Percentiles rank a stretch among this genome's conserved stretches.
These are phyloP conservation scores for Marasmius sp. DNA, from an alignment of 1,284 basidiomycete species.

Conservation along the genomic window DNA sequence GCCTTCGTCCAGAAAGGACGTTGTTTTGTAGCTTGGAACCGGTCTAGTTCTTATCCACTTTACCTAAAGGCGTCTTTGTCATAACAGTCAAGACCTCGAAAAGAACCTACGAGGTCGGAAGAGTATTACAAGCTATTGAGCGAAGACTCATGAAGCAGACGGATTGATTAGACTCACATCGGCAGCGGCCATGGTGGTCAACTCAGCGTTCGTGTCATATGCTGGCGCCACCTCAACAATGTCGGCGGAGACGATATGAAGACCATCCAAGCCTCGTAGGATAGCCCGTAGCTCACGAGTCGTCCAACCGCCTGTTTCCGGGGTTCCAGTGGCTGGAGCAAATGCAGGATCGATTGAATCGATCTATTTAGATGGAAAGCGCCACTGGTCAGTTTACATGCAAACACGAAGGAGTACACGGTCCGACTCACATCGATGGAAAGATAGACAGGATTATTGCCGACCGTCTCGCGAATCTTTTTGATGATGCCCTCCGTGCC, in stretches of 20 bases:
- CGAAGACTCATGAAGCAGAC: not conserved
- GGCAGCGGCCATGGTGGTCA: constrained; percentile 78
- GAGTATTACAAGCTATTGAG: not conserved
- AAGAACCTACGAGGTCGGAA: constrained; percentile 45
- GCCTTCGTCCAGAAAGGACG: not conserved
- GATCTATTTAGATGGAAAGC: constrained; percentile 40
- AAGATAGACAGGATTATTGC: constrained; percentile 67
- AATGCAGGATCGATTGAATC: constrained; percentile 77
- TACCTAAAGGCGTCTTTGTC: constrained; percentile 75
- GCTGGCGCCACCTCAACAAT: constrained; percentile 83
- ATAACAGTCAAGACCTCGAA: constrained; percentile 77
- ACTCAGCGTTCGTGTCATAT: constrained; percentile 78
- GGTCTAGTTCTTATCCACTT: constrained; percentile 17
- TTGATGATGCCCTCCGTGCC: constrained; percentile 68
- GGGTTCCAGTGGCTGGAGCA: constrained; percentile 76
- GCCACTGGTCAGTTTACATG: not conserved
- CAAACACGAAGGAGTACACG: constrained; percentile 1
- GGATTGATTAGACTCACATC: constrained; percentile 49
- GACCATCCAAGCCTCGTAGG: constrained; percentile 68
- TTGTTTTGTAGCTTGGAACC: constrained; percentile 23
- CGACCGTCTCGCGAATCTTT: constrained; percentile 70
- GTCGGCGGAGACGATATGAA: constrained; percentile 75
- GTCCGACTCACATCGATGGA: constrained; percentile 60
- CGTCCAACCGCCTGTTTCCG: constrained; percentile 74
- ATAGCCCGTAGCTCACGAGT: constrained; percentile 76